Percentiles rank a stretch among this genome's conserved stretches.
phyloP scores from a whole-genome alignment of 345 rosid genomes.

The Iberis pinnata region DNA sequence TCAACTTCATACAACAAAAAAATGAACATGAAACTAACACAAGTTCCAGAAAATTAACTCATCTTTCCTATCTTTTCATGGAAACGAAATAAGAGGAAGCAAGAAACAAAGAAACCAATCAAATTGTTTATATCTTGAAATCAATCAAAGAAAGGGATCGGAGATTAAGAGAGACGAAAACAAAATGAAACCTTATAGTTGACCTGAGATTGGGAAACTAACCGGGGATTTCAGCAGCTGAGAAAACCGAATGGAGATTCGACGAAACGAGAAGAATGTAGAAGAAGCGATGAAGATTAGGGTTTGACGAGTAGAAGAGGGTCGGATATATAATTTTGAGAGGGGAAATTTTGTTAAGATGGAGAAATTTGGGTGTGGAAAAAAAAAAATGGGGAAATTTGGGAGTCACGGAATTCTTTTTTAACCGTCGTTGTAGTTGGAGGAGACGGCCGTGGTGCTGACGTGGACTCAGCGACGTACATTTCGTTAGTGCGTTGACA shows the following conservation, averaged over 20 bases:
- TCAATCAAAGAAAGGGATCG: slow-evolving; percentile 13
- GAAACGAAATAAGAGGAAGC: background rate
- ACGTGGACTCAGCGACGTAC: slow-evolving; percentile 15
- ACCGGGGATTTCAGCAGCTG: slow-evolving; percentile 33
- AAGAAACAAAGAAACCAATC: background rate
- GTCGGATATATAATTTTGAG: too few relatives aligned
- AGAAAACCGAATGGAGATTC: slow-evolving; percentile 20
- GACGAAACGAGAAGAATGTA: slow-evolving; percentile 13
- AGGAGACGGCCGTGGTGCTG: slow-evolving; percentile 21
- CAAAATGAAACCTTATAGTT: slow-evolving; percentile 24
- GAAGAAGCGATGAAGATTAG: slow-evolving; percentile 23
- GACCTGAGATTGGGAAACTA: slow-evolving; percentile 13
- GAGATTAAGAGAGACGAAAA: background rate
- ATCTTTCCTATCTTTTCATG: background rate
- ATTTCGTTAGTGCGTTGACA: background rate
- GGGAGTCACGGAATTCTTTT: background rate
- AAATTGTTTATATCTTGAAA: background rate
- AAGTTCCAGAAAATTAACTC: background rate
- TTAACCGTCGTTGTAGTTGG: slow-evolving; percentile 18
- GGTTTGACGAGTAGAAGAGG: slow-evolving; percentile 22
- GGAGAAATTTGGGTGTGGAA: too few relatives aligned
- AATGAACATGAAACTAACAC: slow-evolving; percentile 5
- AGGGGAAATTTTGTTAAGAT: too few relatives aligned
- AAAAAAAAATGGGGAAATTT: background rate
- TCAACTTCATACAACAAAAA: background rate